Evolutionary conservation across 2,329 filamentous ascomycete genomes (phyloP), one percentile per base, ranked within the genome.

Genomic region (Pestalotiopsis sp.): DNA sequence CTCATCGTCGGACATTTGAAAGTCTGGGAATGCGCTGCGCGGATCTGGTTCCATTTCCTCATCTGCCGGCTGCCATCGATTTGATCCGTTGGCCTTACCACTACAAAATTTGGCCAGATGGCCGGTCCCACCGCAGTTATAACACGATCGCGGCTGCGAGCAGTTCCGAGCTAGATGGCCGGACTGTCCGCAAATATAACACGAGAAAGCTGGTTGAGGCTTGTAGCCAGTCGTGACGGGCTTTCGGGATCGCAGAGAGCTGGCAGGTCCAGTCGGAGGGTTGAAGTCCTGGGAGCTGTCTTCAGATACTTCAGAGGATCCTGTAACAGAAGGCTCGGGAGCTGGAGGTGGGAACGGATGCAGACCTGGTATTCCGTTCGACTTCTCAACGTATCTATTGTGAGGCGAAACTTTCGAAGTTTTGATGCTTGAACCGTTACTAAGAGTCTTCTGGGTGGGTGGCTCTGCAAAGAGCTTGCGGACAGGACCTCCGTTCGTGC

Each of bases 41-140:
- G 59, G 59, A 62, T 62, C 59, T 9, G 20, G 25, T 20, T 20
- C 59, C 25, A 20, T 14, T 14, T 17, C n/a, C 13, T 27, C 9
- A 17, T n/a, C 62, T 45, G 62, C 62, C 27, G n/a, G 39, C 38
- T 55, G n/a, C 39, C 62, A 64, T 27, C 49, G 11, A 38, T 58
- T 38, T n/a, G 25, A 27, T 20, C 23, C 23, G 17, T 66, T 60
- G n/a, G 64, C 7, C 39, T 41, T 60, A 7, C 20, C 55, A 52
- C 14, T 20, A 38, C 64, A 66, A 23, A 60, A 31, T 39, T 55
- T 66, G 52, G 55, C 27, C 27, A 66, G 17, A 20, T 59, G 64
- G 23, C 64, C 64, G 14, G 31, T 59, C n/a, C 39, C 55, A 20
- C 64, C 64, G 31, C 64, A 66, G 27, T 66, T 60, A 20, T 59